phyloP scores from a whole-genome alignment of 225 moss, liverwort and hornwort genomes.

The Climacium dendroides region DNA sequence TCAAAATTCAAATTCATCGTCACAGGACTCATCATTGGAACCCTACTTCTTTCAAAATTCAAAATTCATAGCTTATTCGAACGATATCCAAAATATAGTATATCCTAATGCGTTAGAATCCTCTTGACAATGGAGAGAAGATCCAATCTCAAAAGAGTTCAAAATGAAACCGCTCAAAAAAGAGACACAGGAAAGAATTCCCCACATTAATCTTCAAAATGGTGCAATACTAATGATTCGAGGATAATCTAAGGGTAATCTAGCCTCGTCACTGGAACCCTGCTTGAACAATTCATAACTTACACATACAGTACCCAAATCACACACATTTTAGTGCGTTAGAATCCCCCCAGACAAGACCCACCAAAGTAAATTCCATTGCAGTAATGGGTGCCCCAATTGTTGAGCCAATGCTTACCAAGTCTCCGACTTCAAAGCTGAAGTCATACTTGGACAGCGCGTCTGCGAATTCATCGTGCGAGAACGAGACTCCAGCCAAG shows the following conservation, averaged over 20 bases:
- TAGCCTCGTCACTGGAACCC: not conserved
- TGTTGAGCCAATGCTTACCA: constrained; percentile 7
- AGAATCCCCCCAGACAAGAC: not conserved
- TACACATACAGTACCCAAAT: not conserved
- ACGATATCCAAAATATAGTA: not conserved
- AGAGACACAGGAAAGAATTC: not conserved
- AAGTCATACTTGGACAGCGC: constrained; percentile 94
- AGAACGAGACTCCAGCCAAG: constrained; percentile 67
- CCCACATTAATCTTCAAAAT: not conserved
- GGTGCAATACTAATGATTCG: not conserved
- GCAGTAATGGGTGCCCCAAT: not conserved
- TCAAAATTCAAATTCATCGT: not conserved
- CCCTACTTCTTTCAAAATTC: not conserved
- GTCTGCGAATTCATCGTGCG: constrained; percentile 82
- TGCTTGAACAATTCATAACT: not conserved
- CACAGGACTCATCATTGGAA: not conserved
- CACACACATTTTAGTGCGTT: not conserved
- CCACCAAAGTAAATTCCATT: not conserved
- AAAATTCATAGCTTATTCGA: not conserved
- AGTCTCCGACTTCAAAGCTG: constrained; percentile 86
- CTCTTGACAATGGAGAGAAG: not conserved
- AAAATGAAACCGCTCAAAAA: not conserved
- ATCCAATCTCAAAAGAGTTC: not conserved
- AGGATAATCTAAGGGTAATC: not conserved
- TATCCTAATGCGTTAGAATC: not conserved